Evolutionary conservation across 306 rosid species (phyloP).

Genomic region (Ormosia emarginata): DNA sequence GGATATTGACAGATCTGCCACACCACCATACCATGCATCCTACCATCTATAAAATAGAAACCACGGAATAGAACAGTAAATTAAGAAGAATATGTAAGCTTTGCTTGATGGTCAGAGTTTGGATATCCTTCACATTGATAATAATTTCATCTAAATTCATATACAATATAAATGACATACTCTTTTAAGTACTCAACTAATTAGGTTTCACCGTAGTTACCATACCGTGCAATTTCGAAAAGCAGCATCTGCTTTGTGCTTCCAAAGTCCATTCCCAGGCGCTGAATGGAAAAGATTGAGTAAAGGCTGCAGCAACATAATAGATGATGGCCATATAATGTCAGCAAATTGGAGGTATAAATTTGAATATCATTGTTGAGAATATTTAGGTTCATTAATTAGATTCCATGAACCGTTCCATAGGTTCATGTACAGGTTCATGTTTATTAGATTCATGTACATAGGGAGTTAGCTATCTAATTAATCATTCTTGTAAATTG

Average conservation of each 20-base stretch:
- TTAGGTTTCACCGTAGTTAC: not conserved
- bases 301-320: conserved; percentile 66
- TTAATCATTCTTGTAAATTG: too few species aligned
- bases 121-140: not conserved
- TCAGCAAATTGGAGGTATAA: conserved; percentile 1
- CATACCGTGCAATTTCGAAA: conserved; percentile 72
- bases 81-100: not conserved
- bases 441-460: too few species aligned
- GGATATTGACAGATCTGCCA: not conserved
- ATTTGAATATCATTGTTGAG: conserved; percentile 16
- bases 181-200: not conserved
- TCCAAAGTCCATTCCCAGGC: conserved; percentile 91
- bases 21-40: not conserved
- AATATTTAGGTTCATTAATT: too few species aligned
- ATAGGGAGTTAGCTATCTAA: too few species aligned
- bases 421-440: too few species aligned
- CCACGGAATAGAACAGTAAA: not conserved
- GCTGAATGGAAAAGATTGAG: conserved; percentile 68
- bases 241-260: conserved; percentile 94
- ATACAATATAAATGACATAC: not conserved
- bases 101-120: not conserved
- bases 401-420: too few species aligned
- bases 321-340: not conserved
- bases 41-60: not conserved
- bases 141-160: not conserved